Conservation (phyloP, 805 yeast genomes). For the Komagataella mondaviorum region DNA sequence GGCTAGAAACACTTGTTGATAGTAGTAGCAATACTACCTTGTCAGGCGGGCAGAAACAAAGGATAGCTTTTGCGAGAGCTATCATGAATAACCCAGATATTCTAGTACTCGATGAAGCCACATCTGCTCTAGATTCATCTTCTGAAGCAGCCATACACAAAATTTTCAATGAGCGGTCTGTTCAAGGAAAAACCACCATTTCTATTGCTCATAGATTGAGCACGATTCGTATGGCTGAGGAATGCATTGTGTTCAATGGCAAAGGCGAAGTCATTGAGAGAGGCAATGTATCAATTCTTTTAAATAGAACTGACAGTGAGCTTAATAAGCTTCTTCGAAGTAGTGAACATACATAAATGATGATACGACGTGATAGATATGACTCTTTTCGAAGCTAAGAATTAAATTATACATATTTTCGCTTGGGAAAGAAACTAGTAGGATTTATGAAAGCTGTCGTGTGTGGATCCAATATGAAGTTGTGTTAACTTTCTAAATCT, state of each 20-base stretch:
- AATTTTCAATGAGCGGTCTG: constrained; percentile 44
- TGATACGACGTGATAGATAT: background rate
- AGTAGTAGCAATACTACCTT: constrained; percentile 84
- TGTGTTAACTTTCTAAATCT: too few relatives aligned
- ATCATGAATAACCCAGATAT: constrained; percentile 66
- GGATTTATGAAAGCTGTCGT: background rate
- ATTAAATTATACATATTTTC: too few relatives aligned
- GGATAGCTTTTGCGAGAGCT: constrained; percentile 86
- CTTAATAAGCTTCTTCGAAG: constrained; percentile 27
- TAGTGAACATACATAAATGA: constrained; percentile 6
- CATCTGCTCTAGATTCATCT: constrained; percentile 84
- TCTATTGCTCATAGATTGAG: constrained; percentile 87
- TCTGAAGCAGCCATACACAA: constrained; percentile 77
- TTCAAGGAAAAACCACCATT: constrained; percentile 56
- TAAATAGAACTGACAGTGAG: constrained; percentile 27
- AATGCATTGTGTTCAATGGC: constrained; percentile 62
- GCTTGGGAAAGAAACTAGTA: too few relatives aligned
- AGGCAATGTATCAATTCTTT: constrained; percentile 43
- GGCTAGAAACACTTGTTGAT: constrained; percentile 57
- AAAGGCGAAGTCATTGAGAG: constrained; percentile 65
- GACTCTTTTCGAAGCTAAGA: background rate
- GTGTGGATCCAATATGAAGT: background rate
- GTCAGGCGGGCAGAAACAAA: constrained; percentile 91
- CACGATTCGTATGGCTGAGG: constrained; percentile 72
- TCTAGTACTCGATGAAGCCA: constrained; percentile 86